Percentiles rank a stretch among this genome's conserved stretches.
Evolutionary conservation across 257 asterid genomes (phyloP).

Genomic region (Fraxinus excelsior): DNA sequence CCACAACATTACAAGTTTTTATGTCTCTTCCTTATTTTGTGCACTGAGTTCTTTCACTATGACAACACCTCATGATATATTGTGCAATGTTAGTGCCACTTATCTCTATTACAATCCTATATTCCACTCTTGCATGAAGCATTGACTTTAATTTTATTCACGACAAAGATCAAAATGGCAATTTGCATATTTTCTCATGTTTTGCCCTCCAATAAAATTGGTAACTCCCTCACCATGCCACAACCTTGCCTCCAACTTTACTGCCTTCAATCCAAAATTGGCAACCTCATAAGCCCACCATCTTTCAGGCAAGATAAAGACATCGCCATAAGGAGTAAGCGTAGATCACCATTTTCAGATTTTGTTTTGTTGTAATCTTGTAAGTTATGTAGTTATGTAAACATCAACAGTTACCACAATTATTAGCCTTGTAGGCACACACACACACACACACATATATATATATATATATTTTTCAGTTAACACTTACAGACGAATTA

Average conservation of each 20-base stretch:
- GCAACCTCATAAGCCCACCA: neutral
- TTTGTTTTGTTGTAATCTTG: neutral
- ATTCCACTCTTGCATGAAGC: neutral
- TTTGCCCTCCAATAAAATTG: neutral
- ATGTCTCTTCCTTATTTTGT: neutral
- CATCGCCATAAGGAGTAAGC: neutral
- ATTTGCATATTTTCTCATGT: neutral
- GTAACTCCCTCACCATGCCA: neutral
- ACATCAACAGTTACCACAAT: neutral
- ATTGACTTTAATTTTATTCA: neutral
- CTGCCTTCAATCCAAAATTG: neutral
- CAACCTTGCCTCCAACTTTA: neutral
- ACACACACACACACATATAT: no score
- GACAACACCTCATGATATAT: neutral
- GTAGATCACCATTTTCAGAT: neutral
- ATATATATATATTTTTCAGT: no score
- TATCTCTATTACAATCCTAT: neutral
- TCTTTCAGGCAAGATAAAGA: neutral
- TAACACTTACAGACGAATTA: neutral
- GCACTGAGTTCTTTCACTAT: neutral
- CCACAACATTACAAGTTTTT: neutral
- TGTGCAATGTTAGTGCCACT: neutral
- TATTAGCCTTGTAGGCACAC: neutral
- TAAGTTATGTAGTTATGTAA: neutral
- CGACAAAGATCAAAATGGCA: neutral